Conservation (phyloP, 2,329 filamentous ascomycete genomes). For the Colletotrichum ledebouriae region DNA sequence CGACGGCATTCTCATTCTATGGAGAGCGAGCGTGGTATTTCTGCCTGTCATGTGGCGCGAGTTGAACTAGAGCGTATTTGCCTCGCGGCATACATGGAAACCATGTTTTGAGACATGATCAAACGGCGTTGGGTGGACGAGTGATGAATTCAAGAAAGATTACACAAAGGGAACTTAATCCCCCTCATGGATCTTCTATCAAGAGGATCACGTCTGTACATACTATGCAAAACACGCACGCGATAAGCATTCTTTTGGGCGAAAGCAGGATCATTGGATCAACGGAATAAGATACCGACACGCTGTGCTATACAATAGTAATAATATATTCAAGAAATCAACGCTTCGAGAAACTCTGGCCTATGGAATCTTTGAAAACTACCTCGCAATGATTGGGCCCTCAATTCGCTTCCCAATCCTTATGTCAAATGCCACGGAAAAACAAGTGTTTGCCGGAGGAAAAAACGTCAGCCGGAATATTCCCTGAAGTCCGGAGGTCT, state of each 20-base stretch:
- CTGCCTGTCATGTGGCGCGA: slow-evolving; percentile 84
- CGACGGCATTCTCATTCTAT: slow-evolving; percentile 78
- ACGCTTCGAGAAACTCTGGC: too few species aligned
- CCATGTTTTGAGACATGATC: slow-evolving; percentile 30
- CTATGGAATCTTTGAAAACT: too few species aligned
- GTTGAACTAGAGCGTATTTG: slow-evolving; percentile 50
- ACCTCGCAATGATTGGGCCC: neutral
- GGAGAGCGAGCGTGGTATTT: slow-evolving; percentile 85
- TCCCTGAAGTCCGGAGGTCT: too few species aligned
- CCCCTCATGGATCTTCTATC: slow-evolving; percentile 17
- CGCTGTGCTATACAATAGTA: slow-evolving; percentile 30
- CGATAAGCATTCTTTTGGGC: slow-evolving; percentile 26
- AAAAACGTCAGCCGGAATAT: too few species aligned
- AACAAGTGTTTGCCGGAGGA: too few species aligned
- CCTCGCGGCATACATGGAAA: neutral
- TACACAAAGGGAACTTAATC: neutral
- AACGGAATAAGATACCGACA: slow-evolving; percentile 18
- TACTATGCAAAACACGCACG: slow-evolving; percentile 15
- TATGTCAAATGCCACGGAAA: too few species aligned
- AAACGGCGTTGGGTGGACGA: slow-evolving; percentile 31
- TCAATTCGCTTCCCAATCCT: too few species aligned
- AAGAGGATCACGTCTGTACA: slow-evolving; percentile 30
- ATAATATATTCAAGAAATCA: neutral
- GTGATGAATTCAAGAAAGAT: slow-evolving; percentile 26
- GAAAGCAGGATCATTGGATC: slow-evolving; percentile 37